Conservation (phyloP, 371 early-diverging fungal species). For the Coemansia sp. region DNA sequence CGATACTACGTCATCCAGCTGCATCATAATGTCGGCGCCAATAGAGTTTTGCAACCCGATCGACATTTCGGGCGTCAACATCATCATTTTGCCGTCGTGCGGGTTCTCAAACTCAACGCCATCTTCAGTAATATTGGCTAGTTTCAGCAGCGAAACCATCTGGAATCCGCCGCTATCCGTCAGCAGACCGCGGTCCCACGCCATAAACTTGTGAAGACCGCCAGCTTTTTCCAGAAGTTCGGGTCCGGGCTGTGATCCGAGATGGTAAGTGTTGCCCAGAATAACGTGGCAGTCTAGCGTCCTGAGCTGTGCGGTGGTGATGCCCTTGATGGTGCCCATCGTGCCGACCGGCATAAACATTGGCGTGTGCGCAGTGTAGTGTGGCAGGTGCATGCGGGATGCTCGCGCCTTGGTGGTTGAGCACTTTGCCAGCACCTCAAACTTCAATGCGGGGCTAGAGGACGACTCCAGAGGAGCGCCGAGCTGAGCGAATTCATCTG, state of each 20-base stretch:
- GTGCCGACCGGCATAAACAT: constrained; percentile 99
- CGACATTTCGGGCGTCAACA: constrained; percentile 95
- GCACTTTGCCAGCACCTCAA: constrained; percentile 74
- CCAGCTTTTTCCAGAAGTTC: constrained; percentile 74
- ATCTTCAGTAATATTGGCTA: constrained; percentile 86
- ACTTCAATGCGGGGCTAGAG: constrained; percentile 60
- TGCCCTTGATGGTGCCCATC: constrained; percentile 90
- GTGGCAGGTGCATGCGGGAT: constrained; percentile 75
- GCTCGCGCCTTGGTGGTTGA: constrained; percentile 90
- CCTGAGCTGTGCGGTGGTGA: constrained; percentile 75
- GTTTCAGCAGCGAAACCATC: constrained; percentile 86
- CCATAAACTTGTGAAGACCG: constrained; percentile 87
- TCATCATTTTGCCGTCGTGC: constrained; percentile 75
- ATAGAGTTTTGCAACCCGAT: constrained; percentile 92
- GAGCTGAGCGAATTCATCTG: constrained; percentile 27
- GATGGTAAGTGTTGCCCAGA: constrained; percentile 90
- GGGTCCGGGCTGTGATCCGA: constrained; percentile 74
- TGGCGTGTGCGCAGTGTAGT: constrained; percentile 83
- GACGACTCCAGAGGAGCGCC: constrained; percentile 42
- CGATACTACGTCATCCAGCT: constrained; percentile 94
- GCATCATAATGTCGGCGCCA: constrained; percentile 98
- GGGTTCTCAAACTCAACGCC: constrained; percentile 91
- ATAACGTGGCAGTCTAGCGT: constrained; percentile 88
- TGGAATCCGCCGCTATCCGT: constrained; percentile 97
- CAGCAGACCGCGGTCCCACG: constrained; percentile 81